phyloP scores from a whole-genome alignment of 805 yeast genomes.

The Kodamaea hsintzibuensis region DNA sequence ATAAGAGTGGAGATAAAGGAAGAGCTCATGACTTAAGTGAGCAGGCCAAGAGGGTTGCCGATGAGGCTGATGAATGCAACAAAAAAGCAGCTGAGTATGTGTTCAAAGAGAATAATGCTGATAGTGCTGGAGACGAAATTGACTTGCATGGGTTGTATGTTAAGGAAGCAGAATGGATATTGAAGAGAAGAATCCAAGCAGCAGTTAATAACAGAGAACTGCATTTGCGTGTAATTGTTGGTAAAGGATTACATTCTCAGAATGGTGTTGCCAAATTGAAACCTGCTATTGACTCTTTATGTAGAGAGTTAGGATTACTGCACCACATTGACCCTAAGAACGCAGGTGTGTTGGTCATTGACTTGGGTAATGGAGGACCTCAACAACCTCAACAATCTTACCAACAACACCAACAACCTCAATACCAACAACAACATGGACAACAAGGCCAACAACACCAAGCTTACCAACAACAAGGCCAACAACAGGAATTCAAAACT shows the following conservation, averaged over 20 bases:
- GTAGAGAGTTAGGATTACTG: conserved; percentile 62
- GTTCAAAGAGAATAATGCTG: conserved; percentile 83
- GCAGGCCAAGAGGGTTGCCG: conserved; percentile 59
- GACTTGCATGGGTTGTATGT: conserved; percentile 92
- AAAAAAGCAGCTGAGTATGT: conserved; percentile 87
- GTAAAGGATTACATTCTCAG: conserved; percentile 85
- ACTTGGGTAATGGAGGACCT: conserved; percentile 36
- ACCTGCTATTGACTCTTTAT: conserved; percentile 83
- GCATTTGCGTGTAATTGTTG: conserved; percentile 80
- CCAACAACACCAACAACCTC: conserved; percentile 19
- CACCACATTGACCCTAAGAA: conserved; percentile 69
- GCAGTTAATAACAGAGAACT: conserved; percentile 61
- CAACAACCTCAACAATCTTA: conserved; percentile 20
- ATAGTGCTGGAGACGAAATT: conserved; percentile 81
- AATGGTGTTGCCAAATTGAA: conserved; percentile 82
- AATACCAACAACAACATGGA: conserved; percentile 8
- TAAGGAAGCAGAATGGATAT: conserved; percentile 78
- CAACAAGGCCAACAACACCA: conserved; percentile 14
- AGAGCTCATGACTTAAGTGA: conserved; percentile 73
- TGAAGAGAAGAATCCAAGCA: conserved; percentile 71
- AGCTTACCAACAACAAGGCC: conserved; percentile 13
- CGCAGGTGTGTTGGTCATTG: conserved; percentile 77
- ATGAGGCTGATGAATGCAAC: conserved; percentile 68
- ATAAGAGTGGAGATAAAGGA: conserved; percentile 67
- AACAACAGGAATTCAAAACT: conserved; percentile 17